phyloP scores from a whole-genome alignment of 1,284 basidiomycete species.

The Trichosporon sp. region DNA sequence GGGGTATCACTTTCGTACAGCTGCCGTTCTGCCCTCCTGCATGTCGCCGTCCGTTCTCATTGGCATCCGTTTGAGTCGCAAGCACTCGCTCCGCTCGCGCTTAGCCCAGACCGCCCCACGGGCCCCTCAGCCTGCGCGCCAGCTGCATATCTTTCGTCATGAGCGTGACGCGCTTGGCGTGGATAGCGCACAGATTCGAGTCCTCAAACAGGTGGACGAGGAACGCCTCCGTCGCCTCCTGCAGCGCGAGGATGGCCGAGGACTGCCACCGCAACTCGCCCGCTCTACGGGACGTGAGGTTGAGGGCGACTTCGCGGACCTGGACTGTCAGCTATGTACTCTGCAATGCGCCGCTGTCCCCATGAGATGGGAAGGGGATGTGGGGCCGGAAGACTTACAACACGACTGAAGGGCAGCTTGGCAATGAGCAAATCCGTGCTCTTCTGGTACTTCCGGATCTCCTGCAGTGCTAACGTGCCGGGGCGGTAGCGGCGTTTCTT shows the following conservation, averaged over 20 bases:
- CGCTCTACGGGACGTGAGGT: slow-evolving; percentile 76
- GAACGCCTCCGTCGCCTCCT: slow-evolving; percentile 93
- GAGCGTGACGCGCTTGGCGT: slow-evolving; percentile 97
- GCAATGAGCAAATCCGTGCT: slow-evolving; percentile 82
- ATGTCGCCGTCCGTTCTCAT: no score
- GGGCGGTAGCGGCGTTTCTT: slow-evolving; percentile 67
- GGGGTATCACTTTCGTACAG: slow-evolving; percentile 1
- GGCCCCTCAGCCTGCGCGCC: slow-evolving; percentile 88
- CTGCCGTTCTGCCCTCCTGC: neutral
- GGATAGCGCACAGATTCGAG: slow-evolving; percentile 93
- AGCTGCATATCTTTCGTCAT: slow-evolving; percentile 98
- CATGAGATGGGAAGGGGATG: no score
- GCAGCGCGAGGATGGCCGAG: slow-evolving; percentile 83
- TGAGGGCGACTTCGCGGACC: slow-evolving; percentile 88
- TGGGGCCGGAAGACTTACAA: slow-evolving; percentile 63
- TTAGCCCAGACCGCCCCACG: slow-evolving; percentile 62
- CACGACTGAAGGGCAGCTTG: slow-evolving; percentile 86
- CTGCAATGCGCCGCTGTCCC: no score
- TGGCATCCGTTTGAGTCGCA: no score
- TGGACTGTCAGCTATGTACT: slow-evolving; percentile 47
- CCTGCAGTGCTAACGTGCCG: slow-evolving; percentile 82
- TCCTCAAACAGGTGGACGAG: slow-evolving; percentile 94
- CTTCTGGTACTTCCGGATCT: slow-evolving; percentile 92
- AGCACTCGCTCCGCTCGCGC: neutral
- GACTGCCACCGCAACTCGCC: slow-evolving; percentile 83